Conservation (phyloP, 2,329 filamentous ascomycete species). For the Penicillium sp. region DNA sequence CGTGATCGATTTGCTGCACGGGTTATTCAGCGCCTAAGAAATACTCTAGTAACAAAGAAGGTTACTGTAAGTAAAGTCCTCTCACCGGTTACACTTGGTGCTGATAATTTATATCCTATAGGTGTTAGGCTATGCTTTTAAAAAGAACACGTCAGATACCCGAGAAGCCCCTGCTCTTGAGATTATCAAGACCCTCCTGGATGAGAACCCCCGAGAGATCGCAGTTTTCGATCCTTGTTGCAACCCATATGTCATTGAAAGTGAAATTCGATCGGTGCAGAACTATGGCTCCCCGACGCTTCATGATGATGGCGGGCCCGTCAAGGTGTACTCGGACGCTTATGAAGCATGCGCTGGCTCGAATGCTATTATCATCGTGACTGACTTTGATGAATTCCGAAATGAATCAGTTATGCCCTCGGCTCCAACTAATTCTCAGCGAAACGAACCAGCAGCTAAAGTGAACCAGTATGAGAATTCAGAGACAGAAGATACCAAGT, state of each 20-base stretch:
- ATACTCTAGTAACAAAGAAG: conserved; percentile 71
- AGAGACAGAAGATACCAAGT: not conserved
- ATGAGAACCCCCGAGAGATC: conserved; percentile 20
- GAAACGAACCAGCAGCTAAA: not conserved
- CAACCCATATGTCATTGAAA: conserved; percentile 16
- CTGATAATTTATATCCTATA: too few species aligned
- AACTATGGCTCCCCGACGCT: conserved; percentile 13
- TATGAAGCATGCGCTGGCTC: conserved; percentile 19
- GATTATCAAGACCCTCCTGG: conserved; percentile 19
- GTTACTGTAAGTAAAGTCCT: conserved; percentile 49
- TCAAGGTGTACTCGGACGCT: conserved; percentile 19
- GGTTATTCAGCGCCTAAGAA: conserved; percentile 69
- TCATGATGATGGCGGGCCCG: conserved; percentile 20
- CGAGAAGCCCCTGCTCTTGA: conserved; percentile 65
- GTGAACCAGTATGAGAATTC: not conserved
- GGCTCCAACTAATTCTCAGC: too few species aligned
- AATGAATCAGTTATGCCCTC: conserved; percentile 3
- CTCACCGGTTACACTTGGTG: too few species aligned
- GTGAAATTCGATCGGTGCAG: conserved; percentile 15
- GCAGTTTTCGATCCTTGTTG: conserved; percentile 22
- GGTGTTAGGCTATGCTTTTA: conserved; percentile 76
- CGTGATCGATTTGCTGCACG: conserved; percentile 69
- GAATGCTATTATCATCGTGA: conserved; percentile 21
- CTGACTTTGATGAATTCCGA: conserved; percentile 23
- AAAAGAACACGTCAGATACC: conserved; percentile 77